Evolutionary conservation across 768 basidiomycete species (phyloP).

Genomic region (Sarcodon sp.): DNA sequence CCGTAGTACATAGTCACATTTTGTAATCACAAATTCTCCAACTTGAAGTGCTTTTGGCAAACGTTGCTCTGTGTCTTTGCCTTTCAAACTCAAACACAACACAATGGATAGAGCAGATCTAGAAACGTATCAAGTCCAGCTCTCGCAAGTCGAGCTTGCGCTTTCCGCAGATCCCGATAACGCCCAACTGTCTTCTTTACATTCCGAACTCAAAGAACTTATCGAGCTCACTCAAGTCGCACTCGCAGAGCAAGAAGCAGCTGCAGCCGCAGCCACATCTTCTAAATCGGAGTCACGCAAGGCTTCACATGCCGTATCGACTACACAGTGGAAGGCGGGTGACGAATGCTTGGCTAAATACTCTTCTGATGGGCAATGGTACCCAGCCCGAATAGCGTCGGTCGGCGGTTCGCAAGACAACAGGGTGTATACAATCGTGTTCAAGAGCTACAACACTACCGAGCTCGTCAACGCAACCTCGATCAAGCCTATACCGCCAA

Average conservation of each 20-base stretch:
- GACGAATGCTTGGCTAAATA: slow-evolving; percentile 83
- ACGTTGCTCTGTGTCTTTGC: background rate
- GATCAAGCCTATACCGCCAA: slow-evolving; percentile 56
- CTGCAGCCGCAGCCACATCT: slow-evolving; percentile 45
- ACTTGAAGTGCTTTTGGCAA: no score
- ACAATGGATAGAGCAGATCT: slow-evolving; percentile 57
- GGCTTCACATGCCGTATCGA: slow-evolving; percentile 28
- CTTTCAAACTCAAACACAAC: background rate
- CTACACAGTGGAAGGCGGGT: slow-evolving; percentile 61
- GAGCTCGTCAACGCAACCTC: slow-evolving; percentile 67
- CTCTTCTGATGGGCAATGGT: slow-evolving; percentile 74
- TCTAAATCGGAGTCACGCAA: slow-evolving; percentile 41
- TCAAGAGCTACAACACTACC: slow-evolving; percentile 86
- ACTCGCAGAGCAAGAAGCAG: slow-evolving; percentile 52
- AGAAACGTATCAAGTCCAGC: slow-evolving; percentile 83
- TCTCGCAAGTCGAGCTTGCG: slow-evolving; percentile 78
- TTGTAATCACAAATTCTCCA: no score
- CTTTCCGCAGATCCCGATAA: slow-evolving; percentile 68
- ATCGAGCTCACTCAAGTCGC: slow-evolving; percentile 69
- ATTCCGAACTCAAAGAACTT: slow-evolving; percentile 70
- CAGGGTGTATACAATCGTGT: slow-evolving; percentile 79
- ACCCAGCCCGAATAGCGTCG: slow-evolving; percentile 79
- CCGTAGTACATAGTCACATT: no score
- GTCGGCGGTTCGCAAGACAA: slow-evolving; percentile 75
- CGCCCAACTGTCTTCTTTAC: slow-evolving; percentile 57